Percentiles rank a stretch among this genome's conserved stretches.
phyloP scores from a whole-genome alignment of 2,329 filamentous ascomycete genomes.

The Trichoderma sp. region DNA sequence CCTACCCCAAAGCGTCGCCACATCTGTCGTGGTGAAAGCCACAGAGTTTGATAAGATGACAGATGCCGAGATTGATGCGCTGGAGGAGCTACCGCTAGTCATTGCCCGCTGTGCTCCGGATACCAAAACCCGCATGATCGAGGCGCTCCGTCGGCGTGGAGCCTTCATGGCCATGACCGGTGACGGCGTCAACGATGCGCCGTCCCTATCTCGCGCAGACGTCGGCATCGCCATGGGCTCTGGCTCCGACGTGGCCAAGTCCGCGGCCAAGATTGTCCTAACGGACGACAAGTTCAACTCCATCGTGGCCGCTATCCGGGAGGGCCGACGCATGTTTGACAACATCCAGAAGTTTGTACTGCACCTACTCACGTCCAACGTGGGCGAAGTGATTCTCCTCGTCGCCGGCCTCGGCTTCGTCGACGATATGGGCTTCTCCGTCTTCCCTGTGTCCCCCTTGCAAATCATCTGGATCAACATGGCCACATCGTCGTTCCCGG shows the following conservation, averaged over 20 bases:
- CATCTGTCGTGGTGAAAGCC: constrained; percentile 69
- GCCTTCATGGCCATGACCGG: constrained; percentile 84
- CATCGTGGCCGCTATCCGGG: constrained; percentile 77
- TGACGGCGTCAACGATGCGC: constrained; percentile 84
- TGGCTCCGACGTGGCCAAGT: constrained; percentile 82
- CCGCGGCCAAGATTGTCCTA: constrained; percentile 75
- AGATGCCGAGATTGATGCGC: constrained; percentile 70
- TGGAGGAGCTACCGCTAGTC: constrained; percentile 74
- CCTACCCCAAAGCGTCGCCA: constrained; percentile 60
- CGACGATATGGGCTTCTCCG: constrained; percentile 66
- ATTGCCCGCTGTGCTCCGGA: constrained; percentile 80
- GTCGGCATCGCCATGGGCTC: constrained; percentile 91
- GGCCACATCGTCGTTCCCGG: constrained; percentile 82
- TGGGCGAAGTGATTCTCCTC: constrained; percentile 77
- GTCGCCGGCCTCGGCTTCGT: constrained; percentile 81
- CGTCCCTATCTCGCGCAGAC: constrained; percentile 74
- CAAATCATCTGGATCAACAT: constrained; percentile 95
- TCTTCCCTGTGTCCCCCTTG: constrained; percentile 81
- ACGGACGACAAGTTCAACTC: constrained; percentile 87
- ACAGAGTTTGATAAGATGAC: constrained; percentile 74
- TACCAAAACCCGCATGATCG: constrained; percentile 89
- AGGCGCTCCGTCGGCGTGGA: constrained; percentile 73
- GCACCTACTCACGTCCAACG: constrained; percentile 75
- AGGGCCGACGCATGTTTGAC: constrained; percentile 81
- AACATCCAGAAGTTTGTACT: constrained; percentile 88